These are phyloP conservation scores for Porcisia hertigi DNA, from an alignment of 208 protist species.

Conservation along the genomic window DNA sequence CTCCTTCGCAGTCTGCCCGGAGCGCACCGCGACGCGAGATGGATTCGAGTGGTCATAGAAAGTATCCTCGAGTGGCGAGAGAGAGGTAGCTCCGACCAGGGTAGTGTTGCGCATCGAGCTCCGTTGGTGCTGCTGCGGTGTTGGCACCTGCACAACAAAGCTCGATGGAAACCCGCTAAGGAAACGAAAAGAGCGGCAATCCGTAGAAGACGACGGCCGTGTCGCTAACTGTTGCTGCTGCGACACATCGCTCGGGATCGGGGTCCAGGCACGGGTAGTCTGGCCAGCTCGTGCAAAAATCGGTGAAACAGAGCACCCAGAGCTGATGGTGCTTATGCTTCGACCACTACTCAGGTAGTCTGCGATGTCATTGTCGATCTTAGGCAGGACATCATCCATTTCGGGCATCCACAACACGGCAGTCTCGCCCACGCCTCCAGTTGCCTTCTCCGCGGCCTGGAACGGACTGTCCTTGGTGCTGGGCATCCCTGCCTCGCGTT, in stretches of 20 bases:
- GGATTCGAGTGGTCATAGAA: background rate
- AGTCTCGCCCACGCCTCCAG: background rate
- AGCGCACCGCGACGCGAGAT: background rate
- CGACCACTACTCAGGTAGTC: background rate
- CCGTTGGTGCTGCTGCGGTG: background rate
- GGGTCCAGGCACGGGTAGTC: constrained; percentile 29
- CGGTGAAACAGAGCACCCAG: constrained; percentile 21
- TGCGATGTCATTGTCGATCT: background rate
- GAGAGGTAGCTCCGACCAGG: background rate
- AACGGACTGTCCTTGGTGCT: background rate
- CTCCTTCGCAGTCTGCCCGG: background rate
- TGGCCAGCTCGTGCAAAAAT: constrained; percentile 10
- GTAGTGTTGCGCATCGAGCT: background rate
- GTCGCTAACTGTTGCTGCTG: background rate
- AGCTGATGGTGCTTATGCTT: background rate
- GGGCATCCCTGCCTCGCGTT: background rate
- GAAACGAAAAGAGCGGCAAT: background rate
- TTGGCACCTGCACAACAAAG: background rate
- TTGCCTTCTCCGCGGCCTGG: background rate
- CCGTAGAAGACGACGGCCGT: background rate
- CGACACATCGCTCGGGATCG: constrained; percentile 17
- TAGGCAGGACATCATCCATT: too few relatives aligned
- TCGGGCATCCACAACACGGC: background rate
- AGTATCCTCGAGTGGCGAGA: background rate
- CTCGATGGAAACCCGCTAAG: background rate